Evolutionary conservation across 164 flowering plant species (phyloP).

Genomic region (Piper longum): DNA sequence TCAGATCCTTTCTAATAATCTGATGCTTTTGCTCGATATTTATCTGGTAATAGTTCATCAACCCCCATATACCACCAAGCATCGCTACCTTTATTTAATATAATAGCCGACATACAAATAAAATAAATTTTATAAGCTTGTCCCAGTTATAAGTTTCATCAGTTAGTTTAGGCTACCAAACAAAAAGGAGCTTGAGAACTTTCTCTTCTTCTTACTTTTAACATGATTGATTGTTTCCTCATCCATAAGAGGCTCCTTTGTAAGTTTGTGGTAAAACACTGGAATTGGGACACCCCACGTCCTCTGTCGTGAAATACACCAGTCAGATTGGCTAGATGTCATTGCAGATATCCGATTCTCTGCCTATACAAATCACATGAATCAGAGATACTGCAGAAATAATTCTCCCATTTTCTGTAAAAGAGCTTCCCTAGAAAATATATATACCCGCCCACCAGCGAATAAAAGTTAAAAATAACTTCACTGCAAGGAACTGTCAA

Average conservation of each 20-base stretch:
- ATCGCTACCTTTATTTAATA: slow-evolving; percentile 83
- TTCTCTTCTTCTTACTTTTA: slow-evolving; percentile 46
- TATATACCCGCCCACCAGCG: neutral
- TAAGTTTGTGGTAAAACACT: slow-evolving; percentile 67
- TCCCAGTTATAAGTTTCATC: neutral
- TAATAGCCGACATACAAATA: slow-evolving; percentile 48
- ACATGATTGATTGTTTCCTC: slow-evolving; percentile 78
- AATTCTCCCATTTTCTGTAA: neutral
- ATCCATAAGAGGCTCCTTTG: slow-evolving; percentile 87
- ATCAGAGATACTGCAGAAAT: neutral
- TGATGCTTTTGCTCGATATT: slow-evolving; percentile 59
- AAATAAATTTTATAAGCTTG: neutral
- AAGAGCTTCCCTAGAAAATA: neutral
- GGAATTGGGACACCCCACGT: slow-evolving; percentile 99
- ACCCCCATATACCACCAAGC: slow-evolving; percentile 97
- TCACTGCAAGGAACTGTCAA: neutral
- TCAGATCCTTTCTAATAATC: slow-evolving; percentile 84
- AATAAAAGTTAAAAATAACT: neutral
- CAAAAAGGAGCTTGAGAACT: neutral
- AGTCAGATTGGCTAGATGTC: slow-evolving; percentile 92
- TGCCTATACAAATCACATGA: slow-evolving; percentile 28
- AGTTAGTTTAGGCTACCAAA: neutral
- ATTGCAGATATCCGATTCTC: slow-evolving; percentile 81
- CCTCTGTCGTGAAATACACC: slow-evolving; percentile 99
- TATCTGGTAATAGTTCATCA: slow-evolving; percentile 81